These are phyloP conservation scores for Digitaria exilis DNA, from an alignment of 202 grass and related monocot species.

Conservation along the genomic window DNA sequence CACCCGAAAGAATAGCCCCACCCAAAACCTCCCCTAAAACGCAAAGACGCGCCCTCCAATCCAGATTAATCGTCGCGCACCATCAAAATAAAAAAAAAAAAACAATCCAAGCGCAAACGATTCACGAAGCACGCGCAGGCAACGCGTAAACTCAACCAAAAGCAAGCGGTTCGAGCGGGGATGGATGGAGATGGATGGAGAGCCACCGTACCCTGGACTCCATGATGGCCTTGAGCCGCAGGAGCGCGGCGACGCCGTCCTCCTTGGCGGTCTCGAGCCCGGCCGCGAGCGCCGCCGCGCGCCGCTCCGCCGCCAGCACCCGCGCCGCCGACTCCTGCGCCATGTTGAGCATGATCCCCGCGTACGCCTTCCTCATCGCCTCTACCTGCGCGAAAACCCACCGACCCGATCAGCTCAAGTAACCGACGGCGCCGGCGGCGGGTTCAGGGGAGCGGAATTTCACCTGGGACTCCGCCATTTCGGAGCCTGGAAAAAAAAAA, in stretches of 20 bases:
- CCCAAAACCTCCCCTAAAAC: constrained; percentile 42
- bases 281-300: constrained; percentile 46
- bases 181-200: too few species aligned
- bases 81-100: background rate
- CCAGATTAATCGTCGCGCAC: background rate
- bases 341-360: constrained; percentile 82
- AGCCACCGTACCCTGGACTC: constrained; percentile 56
- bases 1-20: constrained; percentile 1
- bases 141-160: background rate
- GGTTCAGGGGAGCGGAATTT: constrained; percentile 33
- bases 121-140: background rate
- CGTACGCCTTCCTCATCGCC: constrained; percentile 69
- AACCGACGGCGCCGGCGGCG: background rate
- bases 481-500: background rate
- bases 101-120: background rate
- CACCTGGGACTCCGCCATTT: constrained; percentile 67
- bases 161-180: background rate
- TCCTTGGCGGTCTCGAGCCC: constrained; percentile 54
- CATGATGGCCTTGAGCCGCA: constrained; percentile 77
- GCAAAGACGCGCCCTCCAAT: background rate
- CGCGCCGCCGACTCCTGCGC: constrained; percentile 86
- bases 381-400: constrained; percentile 47
- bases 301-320: constrained; percentile 78
- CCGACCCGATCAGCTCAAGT: background rate
- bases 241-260: constrained; percentile 62